These are phyloP conservation scores for Conticribra guillardii DNA, from an alignment of 108 stramenopile genomes.

Conservation along the genomic window DNA sequence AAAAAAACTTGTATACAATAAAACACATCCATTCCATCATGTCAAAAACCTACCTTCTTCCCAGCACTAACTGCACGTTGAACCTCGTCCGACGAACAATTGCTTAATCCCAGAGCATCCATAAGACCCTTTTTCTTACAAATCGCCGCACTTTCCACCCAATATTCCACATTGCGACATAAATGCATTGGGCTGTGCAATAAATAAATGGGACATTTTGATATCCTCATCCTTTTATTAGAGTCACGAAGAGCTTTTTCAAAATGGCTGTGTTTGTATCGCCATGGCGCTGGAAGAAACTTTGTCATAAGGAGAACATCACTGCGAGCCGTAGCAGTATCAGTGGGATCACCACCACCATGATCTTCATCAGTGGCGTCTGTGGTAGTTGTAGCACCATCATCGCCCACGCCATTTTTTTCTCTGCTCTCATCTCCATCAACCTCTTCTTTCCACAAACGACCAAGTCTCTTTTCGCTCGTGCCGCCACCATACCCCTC, in stretches of 20 bases:
- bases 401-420: neutral
- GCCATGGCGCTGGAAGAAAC: constrained; percentile 73
- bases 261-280: constrained; percentile 55
- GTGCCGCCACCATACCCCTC: constrained; percentile 86
- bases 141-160: constrained; percentile 57
- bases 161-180: constrained; percentile 61
- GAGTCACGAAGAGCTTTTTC: constrained; percentile 62
- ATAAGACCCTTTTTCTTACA: constrained; percentile 74
- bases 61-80: constrained; percentile 69
- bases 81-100: constrained; percentile 74
- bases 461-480: constrained; percentile 59
- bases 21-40: no score
- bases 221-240: constrained; percentile 52
- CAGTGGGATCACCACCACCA: constrained; percentile 12
- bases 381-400: neutral
- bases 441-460: constrained; percentile 27
- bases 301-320: constrained; percentile 64
- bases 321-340: constrained; percentile 5
- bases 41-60: constrained; percentile 24
- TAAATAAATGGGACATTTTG: constrained; percentile 62
- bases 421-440: neutral
- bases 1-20: no score
- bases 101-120: constrained; percentile 66
- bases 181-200: constrained; percentile 73
- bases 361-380: no score